Base-by-base conservation (phyloP, 352 stramenopile genomes). In the Phytophthora pistaciae region DNA sequence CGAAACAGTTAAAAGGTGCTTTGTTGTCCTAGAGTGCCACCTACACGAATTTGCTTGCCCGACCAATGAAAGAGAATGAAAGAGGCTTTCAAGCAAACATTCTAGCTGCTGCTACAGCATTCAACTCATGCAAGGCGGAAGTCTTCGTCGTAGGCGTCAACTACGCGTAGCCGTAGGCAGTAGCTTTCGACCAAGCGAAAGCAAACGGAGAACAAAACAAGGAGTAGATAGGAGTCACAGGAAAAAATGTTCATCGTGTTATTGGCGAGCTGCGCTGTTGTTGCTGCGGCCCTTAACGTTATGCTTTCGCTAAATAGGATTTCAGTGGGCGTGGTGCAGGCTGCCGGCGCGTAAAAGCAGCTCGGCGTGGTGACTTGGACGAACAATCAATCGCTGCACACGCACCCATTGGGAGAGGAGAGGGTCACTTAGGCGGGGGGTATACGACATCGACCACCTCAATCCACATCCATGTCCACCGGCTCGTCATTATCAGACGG, bases 381-480 rank as follows among this genome's bases (percentile, higher is more conserved):
- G 38, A 44, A 44, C 10, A 44, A 44, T 44, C 16, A 21, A 49
- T 23, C 18, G 42, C 40, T 40, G 33, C 33, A 40, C 33, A 14
- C 33, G 33, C 36, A 6, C 38, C 14, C 38, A 18, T 44, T 13
- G 16, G 16, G 36, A 7, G 14, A 44, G 36, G 13, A 5, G 10
- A 14, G 20, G 20, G 62, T 11, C 44, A 38, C 21, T 60, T 73
- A 21, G 29, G 27, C 4, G 29, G n/a, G n/a, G n/a, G n/a, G 56
- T 33, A 27, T 3, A 25, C 36, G 27, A 40, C 18, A 11, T 8
- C n/a, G 25, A 42, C 3, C 23, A 6, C 29, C 75, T 85, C 72
- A 92, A 63, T 94, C 87, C 25, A 94, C 70, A 31, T 94, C 87
- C 87, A 94, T 92, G 42, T 94, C 87, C 75, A 94, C 89, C 1